These are phyloP conservation scores for Lecanoromycetidae sp. DNA, from an alignment of 2,329 filamentous ascomycete species.

Conservation along the genomic window DNA sequence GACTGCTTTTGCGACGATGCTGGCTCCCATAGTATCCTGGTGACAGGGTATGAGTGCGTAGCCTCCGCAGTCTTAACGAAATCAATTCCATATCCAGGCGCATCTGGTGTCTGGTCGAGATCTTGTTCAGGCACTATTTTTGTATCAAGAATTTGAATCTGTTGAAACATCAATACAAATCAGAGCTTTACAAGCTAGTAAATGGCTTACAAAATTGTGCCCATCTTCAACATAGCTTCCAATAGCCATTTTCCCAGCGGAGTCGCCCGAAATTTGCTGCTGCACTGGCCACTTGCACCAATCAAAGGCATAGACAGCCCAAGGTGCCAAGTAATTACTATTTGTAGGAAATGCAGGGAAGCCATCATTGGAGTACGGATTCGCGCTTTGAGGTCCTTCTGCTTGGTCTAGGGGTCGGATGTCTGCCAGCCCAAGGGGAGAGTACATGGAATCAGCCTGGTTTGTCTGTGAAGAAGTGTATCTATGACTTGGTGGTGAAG, in stretches of 20 bases:
- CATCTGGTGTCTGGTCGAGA: constrained; percentile 56
- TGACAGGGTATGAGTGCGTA: constrained; percentile 89
- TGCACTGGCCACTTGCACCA: constrained; percentile 98
- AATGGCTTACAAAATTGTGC: constrained; percentile 73
- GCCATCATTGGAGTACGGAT: constrained; percentile 50
- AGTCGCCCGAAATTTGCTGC: constrained; percentile 42
- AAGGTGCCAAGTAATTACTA: constrained; percentile 87
- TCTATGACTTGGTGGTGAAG: constrained; percentile 43
- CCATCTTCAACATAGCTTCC: constrained; percentile 96
- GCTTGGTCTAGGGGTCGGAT: constrained; percentile 81
- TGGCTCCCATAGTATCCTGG: constrained; percentile 44
- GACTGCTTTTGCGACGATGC: constrained; percentile 43
- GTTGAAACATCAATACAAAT: neutral
- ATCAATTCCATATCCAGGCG: constrained; percentile 65
- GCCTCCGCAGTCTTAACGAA: constrained; percentile 92
- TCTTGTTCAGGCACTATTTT: constrained; percentile 60
- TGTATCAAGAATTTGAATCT: constrained; percentile 96
- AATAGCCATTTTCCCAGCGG: constrained; percentile 83
- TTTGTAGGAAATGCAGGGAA: constrained; percentile 56
- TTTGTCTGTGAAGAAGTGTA: constrained; percentile 47
- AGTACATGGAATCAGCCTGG: constrained; percentile 58
- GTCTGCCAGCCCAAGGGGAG: constrained; percentile 80
- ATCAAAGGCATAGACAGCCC: constrained; percentile 92
- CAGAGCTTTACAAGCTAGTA: neutral
- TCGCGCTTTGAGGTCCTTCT: constrained; percentile 53